A percentile compares a stretch with the other conserved stretches of the same genome.
Evolutionary conservation across 768 basidiomycete genomes (phyloP).

Genomic region (Mycena epipterygia): DNA sequence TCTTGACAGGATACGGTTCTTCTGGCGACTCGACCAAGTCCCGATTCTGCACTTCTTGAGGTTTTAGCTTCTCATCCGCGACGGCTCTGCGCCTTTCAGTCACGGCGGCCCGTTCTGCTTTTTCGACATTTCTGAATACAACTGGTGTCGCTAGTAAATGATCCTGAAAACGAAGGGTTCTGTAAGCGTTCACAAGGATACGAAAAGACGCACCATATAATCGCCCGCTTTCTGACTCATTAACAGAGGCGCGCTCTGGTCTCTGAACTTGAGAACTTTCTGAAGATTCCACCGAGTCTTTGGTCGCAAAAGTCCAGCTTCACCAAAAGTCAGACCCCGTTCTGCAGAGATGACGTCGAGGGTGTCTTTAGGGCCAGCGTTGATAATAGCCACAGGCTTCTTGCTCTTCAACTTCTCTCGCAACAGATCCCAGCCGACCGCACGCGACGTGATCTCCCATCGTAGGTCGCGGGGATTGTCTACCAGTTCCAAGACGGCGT

Average conservation of each 20-base stretch:
- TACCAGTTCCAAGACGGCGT: conserved; percentile 94
- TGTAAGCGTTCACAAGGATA: background rate
- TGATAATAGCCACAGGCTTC: conserved; percentile 62
- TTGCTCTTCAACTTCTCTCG: conserved; percentile 64
- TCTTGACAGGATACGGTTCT: conserved; percentile 2
- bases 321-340: conserved; percentile 51
- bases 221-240: conserved; percentile 70
- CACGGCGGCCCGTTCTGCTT: conserved; percentile 49
- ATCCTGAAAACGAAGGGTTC: conserved; percentile 59
- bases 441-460: conserved; percentile 89
- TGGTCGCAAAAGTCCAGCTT: conserved; percentile 63
- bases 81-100: conserved; percentile 6
- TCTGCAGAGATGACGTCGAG: conserved; percentile 65
- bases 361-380: conserved; percentile 62
- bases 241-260: conserved; percentile 57
- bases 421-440: conserved; percentile 87
- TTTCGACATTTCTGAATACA: conserved; percentile 60
- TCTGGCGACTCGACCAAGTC: conserved; percentile 39
- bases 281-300: conserved; percentile 83
- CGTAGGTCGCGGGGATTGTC: conserved; percentile 92
- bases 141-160: conserved; percentile 76
- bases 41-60: conserved; percentile 50
- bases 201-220: conserved; percentile 70
- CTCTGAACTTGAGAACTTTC: conserved; percentile 77
- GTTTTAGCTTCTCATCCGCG: conserved; percentile 26